phyloP scores from a whole-genome alignment of 2,329 filamentous ascomycete species.

The Botrytis squamosa region DNA sequence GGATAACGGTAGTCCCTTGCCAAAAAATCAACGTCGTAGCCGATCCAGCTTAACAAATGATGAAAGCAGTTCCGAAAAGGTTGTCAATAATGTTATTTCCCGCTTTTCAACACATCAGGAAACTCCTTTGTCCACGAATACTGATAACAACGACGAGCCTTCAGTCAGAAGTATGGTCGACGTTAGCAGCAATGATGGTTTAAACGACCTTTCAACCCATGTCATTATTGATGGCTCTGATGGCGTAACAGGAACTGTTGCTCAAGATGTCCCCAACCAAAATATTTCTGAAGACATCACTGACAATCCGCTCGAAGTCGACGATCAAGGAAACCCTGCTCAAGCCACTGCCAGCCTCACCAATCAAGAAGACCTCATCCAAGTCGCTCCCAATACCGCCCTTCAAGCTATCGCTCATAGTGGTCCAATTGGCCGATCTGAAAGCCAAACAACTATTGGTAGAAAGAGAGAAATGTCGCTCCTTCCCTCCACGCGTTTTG shows the following conservation, averaged over 20 bases:
- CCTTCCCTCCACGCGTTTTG: neutral
- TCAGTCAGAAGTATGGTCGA: neutral
- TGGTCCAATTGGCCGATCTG: neutral
- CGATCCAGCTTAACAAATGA: neutral
- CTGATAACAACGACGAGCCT: neutral
- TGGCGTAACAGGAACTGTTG: neutral
- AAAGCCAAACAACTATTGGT: neutral
- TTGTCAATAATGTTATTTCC: neutral
- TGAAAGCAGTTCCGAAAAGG: neutral
- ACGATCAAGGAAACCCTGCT: neutral
- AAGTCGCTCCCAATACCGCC: neutral
- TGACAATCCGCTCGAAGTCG: neutral
- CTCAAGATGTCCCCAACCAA: neutral
- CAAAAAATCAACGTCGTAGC: neutral
- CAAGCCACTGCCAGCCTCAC: neutral
- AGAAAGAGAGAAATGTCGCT: neutral
- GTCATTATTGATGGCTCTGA: neutral
- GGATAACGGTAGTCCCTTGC: neutral
- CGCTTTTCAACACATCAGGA: neutral
- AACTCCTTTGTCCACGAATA: neutral
- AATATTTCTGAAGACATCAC: neutral
- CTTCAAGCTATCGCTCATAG: neutral
- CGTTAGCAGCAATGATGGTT: neutral
- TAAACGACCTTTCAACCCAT: neutral
- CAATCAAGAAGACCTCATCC: neutral